Base-by-base conservation (phyloP, 768 basidiomycete species). In the Boletus rubescentipes region DNA sequence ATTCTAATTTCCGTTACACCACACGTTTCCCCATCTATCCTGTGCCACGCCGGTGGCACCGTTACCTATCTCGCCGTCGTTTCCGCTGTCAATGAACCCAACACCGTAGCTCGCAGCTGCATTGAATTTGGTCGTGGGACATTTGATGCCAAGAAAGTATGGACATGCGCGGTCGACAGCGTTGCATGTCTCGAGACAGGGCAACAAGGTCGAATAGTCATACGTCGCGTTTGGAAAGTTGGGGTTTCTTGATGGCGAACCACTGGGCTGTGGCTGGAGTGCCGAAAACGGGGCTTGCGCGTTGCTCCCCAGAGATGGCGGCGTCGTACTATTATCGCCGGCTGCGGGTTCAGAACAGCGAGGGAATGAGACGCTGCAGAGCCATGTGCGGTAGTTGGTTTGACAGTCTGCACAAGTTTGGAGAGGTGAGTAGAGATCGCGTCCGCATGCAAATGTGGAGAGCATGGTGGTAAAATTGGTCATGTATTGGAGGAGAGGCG, bases 151-250 rank as follows among this genome's bases (percentile, higher is more conserved):
- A 10, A 95, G 59, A 61, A 90, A 83, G 29, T 76, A 75, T 5
- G 92, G 92, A 66, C 92, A 95, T 11, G 89, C 81, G 26, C 92
- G 81, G 58, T 89, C 86, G 21, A 81, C 83, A 1, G 80, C 77
- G 16, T 82, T 78, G 71, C 93, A 95, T 30, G 80, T 81, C 71
- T 92, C 93, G 10, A 91, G 71, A 65, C 91, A 93, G 3, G 93
- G 91, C 32, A 89, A 72, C 15, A 94, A 72, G 64, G 80, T 77
- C n/a, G 69, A 73, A 70, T 89, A 91, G 2, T 74, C 49, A 18
- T 65, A 68, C 2, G 64, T 60, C 58, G 78, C 69, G 12, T 75
- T 49, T n/a, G 84, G 79, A 39, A 85, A 72, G 49, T 67, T 72
- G 3, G 74, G 62, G 57, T 82, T 84, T 14, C 86, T 75, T 4